A percentile compares a stretch with the other conserved stretches of the same genome.
Evolutionary conservation across 192 early-diverging fungal genomes (phyloP).

Genomic region (Paraglomus brasilianum): DNA sequence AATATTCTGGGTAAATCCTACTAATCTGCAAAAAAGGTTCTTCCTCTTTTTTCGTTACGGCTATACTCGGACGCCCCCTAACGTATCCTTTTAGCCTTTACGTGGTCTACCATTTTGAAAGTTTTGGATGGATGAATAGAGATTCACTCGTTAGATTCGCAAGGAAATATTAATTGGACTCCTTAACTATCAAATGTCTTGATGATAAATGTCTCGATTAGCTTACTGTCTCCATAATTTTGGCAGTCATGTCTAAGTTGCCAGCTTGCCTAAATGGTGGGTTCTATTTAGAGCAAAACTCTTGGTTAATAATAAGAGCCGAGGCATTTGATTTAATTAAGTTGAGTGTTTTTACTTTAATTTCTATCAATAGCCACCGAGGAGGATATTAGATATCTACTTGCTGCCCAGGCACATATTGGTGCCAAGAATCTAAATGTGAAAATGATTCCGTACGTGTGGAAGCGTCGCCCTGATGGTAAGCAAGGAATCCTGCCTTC

Average conservation of each 20-base stretch:
- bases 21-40: too few relatives aligned
- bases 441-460: conserved; percentile 95
- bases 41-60: too few relatives aligned
- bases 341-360: not conserved
- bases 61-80: too few relatives aligned
- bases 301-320: not conserved
- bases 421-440: conserved; percentile 97
- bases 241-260: conserved; percentile 49
- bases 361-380: conserved; percentile 62
- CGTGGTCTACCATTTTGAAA: too few relatives aligned
- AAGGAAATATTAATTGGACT: too few relatives aligned
- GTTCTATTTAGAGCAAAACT: not conserved
- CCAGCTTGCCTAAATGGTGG: conserved; percentile 43
- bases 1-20: too few relatives aligned
- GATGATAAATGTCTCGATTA: too few relatives aligned
- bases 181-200: too few relatives aligned
- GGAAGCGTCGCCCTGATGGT: conserved; percentile 96
- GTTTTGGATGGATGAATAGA: too few relatives aligned
- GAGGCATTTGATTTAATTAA: not conserved
- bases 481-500: conserved; percentile 20
- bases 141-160: too few relatives aligned
- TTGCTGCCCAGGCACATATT: conserved; percentile 97
- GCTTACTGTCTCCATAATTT: conserved; percentile 40
- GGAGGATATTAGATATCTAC: conserved; percentile 91
- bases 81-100: too few relatives aligned